A percentile compares a stretch with the other conserved stretches of the same genome.
Conservation (phyloP, 2,329 filamentous ascomycete species). For the Drechslera avenae region DNA sequence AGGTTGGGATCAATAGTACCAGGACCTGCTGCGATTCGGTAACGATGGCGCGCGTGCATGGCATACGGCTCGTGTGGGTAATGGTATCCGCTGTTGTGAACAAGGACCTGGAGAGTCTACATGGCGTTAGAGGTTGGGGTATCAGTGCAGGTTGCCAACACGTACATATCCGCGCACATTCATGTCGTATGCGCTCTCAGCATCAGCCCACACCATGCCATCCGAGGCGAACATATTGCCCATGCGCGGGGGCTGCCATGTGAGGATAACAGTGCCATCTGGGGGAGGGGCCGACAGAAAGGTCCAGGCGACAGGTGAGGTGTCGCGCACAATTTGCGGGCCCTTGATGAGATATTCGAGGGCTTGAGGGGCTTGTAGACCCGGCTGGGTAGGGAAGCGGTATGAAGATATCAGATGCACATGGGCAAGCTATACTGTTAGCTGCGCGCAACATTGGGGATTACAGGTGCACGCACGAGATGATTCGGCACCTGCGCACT, state of each 20-base stretch:
- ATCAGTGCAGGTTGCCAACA: slow-evolving; percentile 7
- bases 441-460: slow-evolving; percentile 15
- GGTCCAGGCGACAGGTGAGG: slow-evolving; percentile 89
- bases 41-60: slow-evolving; percentile 80
- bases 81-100: slow-evolving; percentile 80
- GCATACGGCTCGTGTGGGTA: slow-evolving; percentile 74
- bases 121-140: slow-evolving; percentile 7
- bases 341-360: slow-evolving; percentile 83
- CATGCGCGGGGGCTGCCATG: slow-evolving; percentile 79
- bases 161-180: slow-evolving; percentile 71
- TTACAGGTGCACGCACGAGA: slow-evolving; percentile 33
- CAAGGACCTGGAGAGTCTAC: slow-evolving; percentile 88
- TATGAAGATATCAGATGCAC: slow-evolving; percentile 87
- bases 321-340: slow-evolving; percentile 82
- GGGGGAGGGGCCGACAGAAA: slow-evolving; percentile 77
- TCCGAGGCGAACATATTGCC: slow-evolving; percentile 83
- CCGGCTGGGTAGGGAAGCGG: slow-evolving; percentile 75
- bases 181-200: slow-evolving; percentile 76
- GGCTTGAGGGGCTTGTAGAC: slow-evolving; percentile 75
- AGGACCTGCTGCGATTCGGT: slow-evolving; percentile 77
- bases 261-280: slow-evolving; percentile 81
- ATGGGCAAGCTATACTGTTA: slow-evolving; percentile 71
- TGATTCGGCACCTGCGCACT: slow-evolving; percentile 44
- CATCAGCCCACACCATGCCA: slow-evolving; percentile 87
- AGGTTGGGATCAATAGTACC: slow-evolving; percentile 77